Base-by-base conservation (phyloP, 169 alveolate species). In the Eimeria tenella region DNA sequence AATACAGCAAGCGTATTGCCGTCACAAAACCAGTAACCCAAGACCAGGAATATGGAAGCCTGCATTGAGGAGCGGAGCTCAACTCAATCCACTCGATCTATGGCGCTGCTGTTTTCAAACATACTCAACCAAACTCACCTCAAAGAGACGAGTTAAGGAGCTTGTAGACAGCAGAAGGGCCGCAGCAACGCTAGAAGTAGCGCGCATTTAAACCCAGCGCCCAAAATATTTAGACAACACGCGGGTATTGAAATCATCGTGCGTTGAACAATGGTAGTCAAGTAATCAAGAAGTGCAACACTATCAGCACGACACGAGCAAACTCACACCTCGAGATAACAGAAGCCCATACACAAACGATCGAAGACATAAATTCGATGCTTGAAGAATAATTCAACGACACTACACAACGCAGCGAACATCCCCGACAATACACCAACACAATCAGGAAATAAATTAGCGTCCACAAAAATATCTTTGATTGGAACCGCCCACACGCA, bases 91-190 rank as follows among this genome's bases (percentile, higher is more conserved):
- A 86, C 19, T 68, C 49, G 93, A 7, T 86, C 7, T 86, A 52
- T 68, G 93, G 83, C 42, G 93, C 93, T 86, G 93, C 93, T 68
- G 93, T 86, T 65, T 62, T 86, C 93, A 86, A 86, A 62, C n/a
- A 65, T 86, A 86, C 93, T 49, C 93, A 71, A 74, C n/a, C 31
- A 6, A 4, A 5, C 70, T 0, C 55, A 11, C 63, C 11, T 53
- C 87, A 55, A 31, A 8, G 49, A 42, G 25, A 55, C 50, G 49
- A 82, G 17, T 3, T 19, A 21, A 63, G 93, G 83, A 17, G 93
- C 93, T 86, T 86, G 93, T 49, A 68, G 93, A 68, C 93, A 68
- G 83, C 93, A 86, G 83, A 86, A 17, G 93, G 93, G 83, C 63
- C 90, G 90, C 90, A 83, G 90, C 90, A 83, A 60, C 90, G 77